Percentiles rank a stretch among this genome's conserved stretches.
These are phyloP conservation scores for Nicotiana attenuata DNA, from an alignment of 257 asterid species.

Conservation along the genomic window DNA sequence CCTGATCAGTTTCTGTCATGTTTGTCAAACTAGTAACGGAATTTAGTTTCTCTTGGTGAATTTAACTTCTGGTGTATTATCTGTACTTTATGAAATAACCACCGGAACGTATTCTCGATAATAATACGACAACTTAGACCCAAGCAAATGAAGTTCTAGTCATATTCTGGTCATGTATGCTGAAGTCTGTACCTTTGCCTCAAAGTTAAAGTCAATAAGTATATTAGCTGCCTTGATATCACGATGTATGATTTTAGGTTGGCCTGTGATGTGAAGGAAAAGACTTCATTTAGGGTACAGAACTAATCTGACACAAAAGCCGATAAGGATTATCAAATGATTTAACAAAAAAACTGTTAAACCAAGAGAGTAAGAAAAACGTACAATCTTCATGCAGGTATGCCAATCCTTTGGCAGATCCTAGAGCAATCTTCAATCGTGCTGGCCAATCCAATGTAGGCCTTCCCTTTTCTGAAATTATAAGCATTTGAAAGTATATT, in stretches of 20 bases:
- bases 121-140: no score
- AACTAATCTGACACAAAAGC: constrained; percentile 32
- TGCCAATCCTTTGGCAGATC: constrained; percentile 48
- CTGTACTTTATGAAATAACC: constrained; percentile 58
- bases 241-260: constrained; percentile 87
- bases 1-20: constrained; percentile 28
- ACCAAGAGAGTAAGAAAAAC: no score
- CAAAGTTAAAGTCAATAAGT: constrained; percentile 71
- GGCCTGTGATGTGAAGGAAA: constrained; percentile 38
- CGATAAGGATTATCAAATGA: constrained; percentile 42
- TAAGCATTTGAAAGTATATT: neutral
- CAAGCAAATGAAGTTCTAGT: neutral
- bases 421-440: constrained; percentile 41
- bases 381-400: constrained; percentile 47
- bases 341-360: constrained; percentile 1
- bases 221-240: constrained; percentile 85
- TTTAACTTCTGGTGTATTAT: constrained; percentile 66
- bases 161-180: neutral
- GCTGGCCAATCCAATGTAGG: constrained; percentile 31
- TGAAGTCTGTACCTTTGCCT: constrained; percentile 49
- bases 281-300: constrained; percentile 45
- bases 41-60: neutral
- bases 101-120: no score
- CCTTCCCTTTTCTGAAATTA: constrained; percentile 35
- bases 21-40: constrained; percentile 40